Percentiles rank a stretch among this genome's conserved stretches.
These are phyloP conservation scores for Trichomonas tenax DNA, from an alignment of 208 protist genomes.

Conservation along the genomic window DNA sequence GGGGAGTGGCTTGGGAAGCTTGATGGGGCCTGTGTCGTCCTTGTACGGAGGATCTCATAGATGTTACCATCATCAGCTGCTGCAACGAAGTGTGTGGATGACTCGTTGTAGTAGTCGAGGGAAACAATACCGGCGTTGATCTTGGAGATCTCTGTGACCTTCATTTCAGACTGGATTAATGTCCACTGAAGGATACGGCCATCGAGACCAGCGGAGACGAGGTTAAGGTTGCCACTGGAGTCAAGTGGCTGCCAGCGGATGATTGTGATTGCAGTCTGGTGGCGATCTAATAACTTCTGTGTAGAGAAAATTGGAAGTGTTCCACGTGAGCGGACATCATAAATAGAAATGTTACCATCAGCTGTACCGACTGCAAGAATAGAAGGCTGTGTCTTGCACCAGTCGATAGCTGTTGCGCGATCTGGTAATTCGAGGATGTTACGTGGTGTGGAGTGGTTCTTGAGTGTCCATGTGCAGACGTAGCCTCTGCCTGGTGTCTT, in stretches of 20 bases:
- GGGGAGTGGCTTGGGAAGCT: not conserved
- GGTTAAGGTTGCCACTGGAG: not conserved
- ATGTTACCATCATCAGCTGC: not conserved
- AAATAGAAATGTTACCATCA: not conserved
- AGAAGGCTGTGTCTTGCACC: not conserved
- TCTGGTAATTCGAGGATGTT: not conserved
- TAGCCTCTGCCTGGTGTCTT: not conserved
- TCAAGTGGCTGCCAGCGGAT: not conserved
- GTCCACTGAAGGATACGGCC: not conserved
- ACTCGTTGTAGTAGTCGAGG: slow-evolving; percentile 3
- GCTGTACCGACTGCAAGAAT: not conserved
- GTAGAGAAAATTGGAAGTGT: not conserved
- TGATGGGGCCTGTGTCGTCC: not conserved
- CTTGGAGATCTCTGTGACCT: not conserved
- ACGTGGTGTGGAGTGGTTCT: not conserved
- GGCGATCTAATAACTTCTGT: not conserved
- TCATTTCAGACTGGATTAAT: not conserved
- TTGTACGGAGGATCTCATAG: not conserved
- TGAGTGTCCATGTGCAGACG: slow-evolving; percentile 8
- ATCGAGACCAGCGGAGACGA: not conserved
- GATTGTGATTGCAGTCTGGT: not conserved
- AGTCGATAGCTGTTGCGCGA: not conserved
- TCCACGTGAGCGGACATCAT: not conserved
- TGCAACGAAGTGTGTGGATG: not conserved
- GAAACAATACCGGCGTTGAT: not conserved